These are phyloP conservation scores for Oldenlandia corymbosa DNA, from an alignment of 257 asterid species.

Conservation along the genomic window DNA sequence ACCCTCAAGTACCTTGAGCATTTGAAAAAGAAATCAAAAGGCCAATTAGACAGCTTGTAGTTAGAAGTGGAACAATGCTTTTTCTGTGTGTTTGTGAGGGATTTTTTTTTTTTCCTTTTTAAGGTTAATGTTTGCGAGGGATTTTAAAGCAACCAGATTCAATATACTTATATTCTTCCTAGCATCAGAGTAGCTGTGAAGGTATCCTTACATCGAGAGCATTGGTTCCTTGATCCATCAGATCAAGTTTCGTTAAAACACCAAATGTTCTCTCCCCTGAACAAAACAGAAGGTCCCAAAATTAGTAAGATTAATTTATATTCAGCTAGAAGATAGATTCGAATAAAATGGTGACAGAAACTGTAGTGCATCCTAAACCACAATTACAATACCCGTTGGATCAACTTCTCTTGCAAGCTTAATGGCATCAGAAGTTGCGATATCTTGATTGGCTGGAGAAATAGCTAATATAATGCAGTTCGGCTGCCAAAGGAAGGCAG, in stretches of 20 bases:
- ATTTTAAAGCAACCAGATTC: no score
- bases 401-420: conserved; percentile 98
- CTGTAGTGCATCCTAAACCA: conserved; percentile 4
- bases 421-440: conserved; percentile 97
- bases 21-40: conserved; percentile 20
- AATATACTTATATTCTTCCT: conserved; percentile 8
- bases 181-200: conserved; percentile 12
- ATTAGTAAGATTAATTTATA: conserved; percentile 1
- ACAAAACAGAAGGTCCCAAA: conserved; percentile 8
- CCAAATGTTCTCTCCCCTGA: conserved; percentile 96
- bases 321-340: conserved; percentile 6
- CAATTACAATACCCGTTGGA: conserved; percentile 54
- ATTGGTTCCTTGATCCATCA: conserved; percentile 95
- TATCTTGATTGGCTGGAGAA: conserved; percentile 99
- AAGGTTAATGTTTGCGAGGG: no score
- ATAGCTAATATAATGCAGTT: conserved; percentile 94
- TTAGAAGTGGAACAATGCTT: neutral
- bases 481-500: conserved; percentile 43
- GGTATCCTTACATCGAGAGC: conserved; percentile 73
- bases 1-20: conserved; percentile 85
- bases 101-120: no score
- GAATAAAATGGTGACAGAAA: neutral
- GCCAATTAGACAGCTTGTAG: neutral
- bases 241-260: conserved; percentile 89
- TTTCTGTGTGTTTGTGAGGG: neutral